Conservation (phyloP, 768 basidiomycete species). For the Suillus luteus region DNA sequence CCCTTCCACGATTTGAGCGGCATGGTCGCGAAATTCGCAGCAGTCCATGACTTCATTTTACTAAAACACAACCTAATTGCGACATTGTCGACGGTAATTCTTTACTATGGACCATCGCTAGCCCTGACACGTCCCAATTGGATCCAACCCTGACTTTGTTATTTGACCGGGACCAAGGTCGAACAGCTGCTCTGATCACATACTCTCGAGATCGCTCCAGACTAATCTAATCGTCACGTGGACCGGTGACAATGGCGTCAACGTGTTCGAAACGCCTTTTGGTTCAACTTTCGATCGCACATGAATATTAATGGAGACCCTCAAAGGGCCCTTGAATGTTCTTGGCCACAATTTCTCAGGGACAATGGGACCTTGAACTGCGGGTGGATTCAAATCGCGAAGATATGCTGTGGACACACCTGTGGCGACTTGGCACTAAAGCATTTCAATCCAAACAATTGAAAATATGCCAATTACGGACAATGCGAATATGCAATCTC, state of each 20-base stretch:
- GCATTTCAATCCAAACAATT: background rate
- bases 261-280: background rate
- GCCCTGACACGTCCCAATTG: background rate
- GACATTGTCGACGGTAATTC: background rate
- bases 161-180: background rate
- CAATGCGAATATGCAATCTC: constrained; percentile 13
- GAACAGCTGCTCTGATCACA: background rate
- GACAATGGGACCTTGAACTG: background rate
- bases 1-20: background rate
- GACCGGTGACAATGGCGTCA: background rate
- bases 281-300: background rate
- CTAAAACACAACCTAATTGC: background rate
- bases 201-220: background rate
- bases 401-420: background rate
- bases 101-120: background rate
- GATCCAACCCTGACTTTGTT: background rate
- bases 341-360: background rate
- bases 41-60: background rate
- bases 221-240: constrained; percentile 5
- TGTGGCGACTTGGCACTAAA: background rate
- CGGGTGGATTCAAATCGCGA: background rate
- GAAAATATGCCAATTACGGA: constrained; percentile 7
- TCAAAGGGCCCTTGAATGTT: background rate
- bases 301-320: background rate
- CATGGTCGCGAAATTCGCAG: background rate